Conservation (phyloP, 106 monocot genomes). For the Alisma plantagoaquatica region DNA sequence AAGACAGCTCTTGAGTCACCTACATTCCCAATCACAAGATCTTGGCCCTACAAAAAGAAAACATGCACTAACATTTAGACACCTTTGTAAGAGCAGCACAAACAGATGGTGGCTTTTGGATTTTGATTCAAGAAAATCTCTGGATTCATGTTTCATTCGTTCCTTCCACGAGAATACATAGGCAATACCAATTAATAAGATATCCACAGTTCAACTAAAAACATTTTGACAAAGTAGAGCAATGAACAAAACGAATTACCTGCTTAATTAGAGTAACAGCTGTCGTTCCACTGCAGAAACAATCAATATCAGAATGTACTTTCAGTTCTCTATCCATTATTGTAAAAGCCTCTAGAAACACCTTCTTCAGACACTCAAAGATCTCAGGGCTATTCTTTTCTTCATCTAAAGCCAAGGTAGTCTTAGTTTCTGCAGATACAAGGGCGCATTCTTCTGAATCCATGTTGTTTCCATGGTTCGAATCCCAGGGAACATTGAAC, state of each 20-base stretch:
- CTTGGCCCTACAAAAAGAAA: constrained; percentile 11
- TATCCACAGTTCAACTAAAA: no score
- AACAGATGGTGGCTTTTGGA: no score
- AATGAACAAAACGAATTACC: no score
- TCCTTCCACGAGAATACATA: no score
- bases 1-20: constrained; percentile 23
- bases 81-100: no score
- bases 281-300: constrained; percentile 50
- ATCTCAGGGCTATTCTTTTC: constrained; percentile 17
- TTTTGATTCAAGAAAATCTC: no score
- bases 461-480: constrained; percentile 1
- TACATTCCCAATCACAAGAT: constrained; percentile 22
- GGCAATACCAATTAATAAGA: no score
- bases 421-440: constrained; percentile 7
- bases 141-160: no score
- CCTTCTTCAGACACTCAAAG: constrained; percentile 14
- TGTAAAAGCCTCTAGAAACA: constrained; percentile 30
- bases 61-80: no score
- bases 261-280: constrained; percentile 35
- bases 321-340: constrained; percentile 35
- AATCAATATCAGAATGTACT: constrained; percentile 26
- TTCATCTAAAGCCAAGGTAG: constrained; percentile 3
- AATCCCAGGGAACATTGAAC: constrained; percentile 24
- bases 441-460: constrained; percentile 15
- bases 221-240: no score